Conservation (phyloP, 495 filamentous ascomycete genomes). For the Astrothelium macrocarpum region DNA sequence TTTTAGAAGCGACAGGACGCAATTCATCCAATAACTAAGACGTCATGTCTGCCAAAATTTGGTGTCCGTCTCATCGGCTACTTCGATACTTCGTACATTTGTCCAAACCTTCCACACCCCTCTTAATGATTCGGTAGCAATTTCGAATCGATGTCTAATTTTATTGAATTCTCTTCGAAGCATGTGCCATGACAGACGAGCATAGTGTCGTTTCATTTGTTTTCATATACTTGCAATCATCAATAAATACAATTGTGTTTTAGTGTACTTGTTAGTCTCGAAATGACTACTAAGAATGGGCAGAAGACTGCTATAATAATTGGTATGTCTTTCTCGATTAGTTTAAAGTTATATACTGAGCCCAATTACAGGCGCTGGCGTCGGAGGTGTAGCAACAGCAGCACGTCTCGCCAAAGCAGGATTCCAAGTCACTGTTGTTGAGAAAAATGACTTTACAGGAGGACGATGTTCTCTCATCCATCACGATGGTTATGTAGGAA, state of each 20-base stretch:
- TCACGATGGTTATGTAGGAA: constrained; percentile 40
- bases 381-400: constrained; percentile 57
- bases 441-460: constrained; percentile 59
- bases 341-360: neutral
- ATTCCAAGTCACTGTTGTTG: constrained; percentile 54
- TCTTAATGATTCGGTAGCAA: too few species aligned
- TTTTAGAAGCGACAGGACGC: too few species aligned
- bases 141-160: too few species aligned
- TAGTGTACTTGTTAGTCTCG: too few species aligned
- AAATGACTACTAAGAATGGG: constrained; percentile 11
- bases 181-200: neutral
- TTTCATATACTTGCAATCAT: too few species aligned
- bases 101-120: neutral
- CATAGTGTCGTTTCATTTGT: too few species aligned
- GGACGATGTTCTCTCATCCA: constrained; percentile 53
- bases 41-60: neutral
- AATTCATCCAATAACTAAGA: neutral
- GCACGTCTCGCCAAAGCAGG: constrained; percentile 58
- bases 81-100: neutral
- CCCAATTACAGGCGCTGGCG: constrained; percentile 47
- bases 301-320: constrained; percentile 26
- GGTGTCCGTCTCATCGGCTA: neutral
- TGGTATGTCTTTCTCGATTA: constrained; percentile 9
- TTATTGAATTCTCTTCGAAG: too few species aligned
- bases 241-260: too few species aligned